Percentiles rank a stretch among this genome's conserved stretches.
phyloP scores from a whole-genome alignment of 2,329 filamentous ascomycete genomes.

The Aspergillus versicolor region DNA sequence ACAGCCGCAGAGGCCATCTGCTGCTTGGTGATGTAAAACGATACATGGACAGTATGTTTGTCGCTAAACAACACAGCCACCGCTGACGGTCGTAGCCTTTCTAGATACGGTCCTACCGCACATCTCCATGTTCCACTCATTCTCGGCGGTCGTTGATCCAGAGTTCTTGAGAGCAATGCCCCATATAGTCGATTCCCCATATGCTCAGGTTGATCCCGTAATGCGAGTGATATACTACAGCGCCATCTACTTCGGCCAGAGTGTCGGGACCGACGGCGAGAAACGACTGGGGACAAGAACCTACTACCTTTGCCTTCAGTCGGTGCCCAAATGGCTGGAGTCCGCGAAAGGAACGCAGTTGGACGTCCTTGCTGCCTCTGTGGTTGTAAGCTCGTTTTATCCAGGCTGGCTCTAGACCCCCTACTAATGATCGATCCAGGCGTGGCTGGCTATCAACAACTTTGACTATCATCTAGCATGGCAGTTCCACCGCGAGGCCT shows the following conservation, averaged over 20 bases:
- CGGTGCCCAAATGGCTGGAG: neutral
- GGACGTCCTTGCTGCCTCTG: constrained; percentile 1
- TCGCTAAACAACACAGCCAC: neutral
- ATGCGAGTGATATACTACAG: constrained; percentile 6
- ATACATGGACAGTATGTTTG: neutral
- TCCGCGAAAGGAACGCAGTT: neutral
- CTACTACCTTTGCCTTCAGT: constrained; percentile 1
- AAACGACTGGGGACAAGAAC: neutral
- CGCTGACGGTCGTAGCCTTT: neutral
- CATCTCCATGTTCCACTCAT: neutral
- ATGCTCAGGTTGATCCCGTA: neutral
- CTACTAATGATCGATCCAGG: neutral
- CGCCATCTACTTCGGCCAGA: constrained; percentile 2
- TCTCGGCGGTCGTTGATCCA: neutral
- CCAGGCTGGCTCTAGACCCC: too few relatives aligned
- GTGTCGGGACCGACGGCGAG: neutral
- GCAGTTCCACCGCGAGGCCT: constrained; percentile 9
- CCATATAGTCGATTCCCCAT: constrained; percentile 1
- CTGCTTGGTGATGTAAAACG: neutral
- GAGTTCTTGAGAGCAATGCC: constrained; percentile 2
- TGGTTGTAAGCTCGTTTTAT: neutral
- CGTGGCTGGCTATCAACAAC: constrained; percentile 8
- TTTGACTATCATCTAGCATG: constrained; percentile 11
- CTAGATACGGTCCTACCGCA: neutral
- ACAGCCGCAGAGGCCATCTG: neutral